Conservation (phyloP, 2,329 filamentous ascomycete genomes). For the Penicillium sp. region DNA sequence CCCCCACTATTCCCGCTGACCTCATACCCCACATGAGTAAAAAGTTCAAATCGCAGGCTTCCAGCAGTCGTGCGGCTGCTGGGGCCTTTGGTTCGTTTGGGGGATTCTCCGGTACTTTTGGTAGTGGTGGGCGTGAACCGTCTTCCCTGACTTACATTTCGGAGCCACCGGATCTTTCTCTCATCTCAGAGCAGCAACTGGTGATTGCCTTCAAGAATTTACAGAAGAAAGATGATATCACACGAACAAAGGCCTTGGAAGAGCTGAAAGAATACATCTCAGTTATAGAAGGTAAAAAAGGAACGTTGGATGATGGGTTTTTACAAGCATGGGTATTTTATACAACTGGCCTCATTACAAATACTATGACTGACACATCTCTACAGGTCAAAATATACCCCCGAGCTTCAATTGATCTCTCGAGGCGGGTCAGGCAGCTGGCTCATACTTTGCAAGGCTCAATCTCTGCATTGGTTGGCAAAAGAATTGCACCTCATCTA, state of each 20-base stretch:
- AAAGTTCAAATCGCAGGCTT: conserved; percentile 64
- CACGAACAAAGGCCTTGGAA: conserved; percentile 86
- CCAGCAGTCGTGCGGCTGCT: conserved; percentile 60
- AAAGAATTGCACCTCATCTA: conserved; percentile 79
- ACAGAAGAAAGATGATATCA: conserved; percentile 88
- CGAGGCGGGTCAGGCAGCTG: conserved; percentile 82
- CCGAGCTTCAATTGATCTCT: conserved; percentile 84
- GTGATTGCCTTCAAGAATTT: conserved; percentile 92
- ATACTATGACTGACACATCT: conserved; percentile 10
- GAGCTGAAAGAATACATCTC: conserved; percentile 70
- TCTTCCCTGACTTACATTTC: conserved; percentile 81
- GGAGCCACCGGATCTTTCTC: conserved; percentile 77
- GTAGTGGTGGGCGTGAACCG: conserved; percentile 45
- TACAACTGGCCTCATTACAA: background rate
- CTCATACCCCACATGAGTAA: conserved; percentile 52
- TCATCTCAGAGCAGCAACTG: conserved; percentile 75
- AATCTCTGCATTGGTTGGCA: conserved; percentile 62
- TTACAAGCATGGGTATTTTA: conserved; percentile 80
- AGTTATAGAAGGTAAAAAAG: conserved; percentile 53
- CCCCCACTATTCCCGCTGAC: conserved; percentile 24
- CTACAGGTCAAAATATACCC: conserved; percentile 79
- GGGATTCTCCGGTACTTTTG: conserved; percentile 36
- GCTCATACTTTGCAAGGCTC: conserved; percentile 73
- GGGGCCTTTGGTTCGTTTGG: conserved; percentile 51
- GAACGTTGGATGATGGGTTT: conserved; percentile 75